phyloP scores from a whole-genome alignment of 139 green algal genomes.

The Nannochloris sp. region DNA sequence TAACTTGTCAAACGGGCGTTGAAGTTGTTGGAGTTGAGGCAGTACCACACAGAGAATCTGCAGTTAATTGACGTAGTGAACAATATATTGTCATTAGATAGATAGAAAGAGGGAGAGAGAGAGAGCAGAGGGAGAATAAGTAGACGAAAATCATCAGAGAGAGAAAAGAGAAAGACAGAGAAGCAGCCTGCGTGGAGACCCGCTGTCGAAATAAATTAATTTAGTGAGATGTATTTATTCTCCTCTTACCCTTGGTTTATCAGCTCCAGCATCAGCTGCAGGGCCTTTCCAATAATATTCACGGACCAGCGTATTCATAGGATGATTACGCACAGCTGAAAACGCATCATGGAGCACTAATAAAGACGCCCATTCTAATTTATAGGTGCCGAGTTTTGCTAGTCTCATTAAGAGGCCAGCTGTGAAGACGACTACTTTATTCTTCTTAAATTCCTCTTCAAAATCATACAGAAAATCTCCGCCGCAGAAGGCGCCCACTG shows the following conservation, averaged over 20 bases:
- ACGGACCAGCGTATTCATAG: constrained; percentile 23
- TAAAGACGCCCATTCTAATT: constrained; percentile 4
- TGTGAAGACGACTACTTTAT: constrained; percentile 26
- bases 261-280: background rate
- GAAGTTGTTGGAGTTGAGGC: constrained; percentile 20
- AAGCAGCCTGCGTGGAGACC: background rate
- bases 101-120: no score
- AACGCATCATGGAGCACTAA: constrained; percentile 26
- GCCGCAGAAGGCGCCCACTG: constrained; percentile 16
- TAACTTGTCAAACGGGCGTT: constrained; percentile 30
- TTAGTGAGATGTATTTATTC: background rate
- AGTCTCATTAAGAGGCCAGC: constrained; percentile 29
- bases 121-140: background rate
- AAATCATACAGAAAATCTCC: constrained; percentile 32
- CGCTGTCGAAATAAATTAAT: background rate
- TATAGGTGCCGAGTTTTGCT: constrained; percentile 23
- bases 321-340: constrained; percentile 26
- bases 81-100: background rate
- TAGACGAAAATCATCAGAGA: background rate
- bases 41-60: constrained; percentile 25
- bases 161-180: background rate
- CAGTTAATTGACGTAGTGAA: background rate
- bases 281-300: constrained; percentile 21
- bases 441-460: constrained; percentile 2
- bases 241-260: background rate